phyloP scores from a whole-genome alignment of 345 rosid genomes.

The Angophora floribunda region DNA sequence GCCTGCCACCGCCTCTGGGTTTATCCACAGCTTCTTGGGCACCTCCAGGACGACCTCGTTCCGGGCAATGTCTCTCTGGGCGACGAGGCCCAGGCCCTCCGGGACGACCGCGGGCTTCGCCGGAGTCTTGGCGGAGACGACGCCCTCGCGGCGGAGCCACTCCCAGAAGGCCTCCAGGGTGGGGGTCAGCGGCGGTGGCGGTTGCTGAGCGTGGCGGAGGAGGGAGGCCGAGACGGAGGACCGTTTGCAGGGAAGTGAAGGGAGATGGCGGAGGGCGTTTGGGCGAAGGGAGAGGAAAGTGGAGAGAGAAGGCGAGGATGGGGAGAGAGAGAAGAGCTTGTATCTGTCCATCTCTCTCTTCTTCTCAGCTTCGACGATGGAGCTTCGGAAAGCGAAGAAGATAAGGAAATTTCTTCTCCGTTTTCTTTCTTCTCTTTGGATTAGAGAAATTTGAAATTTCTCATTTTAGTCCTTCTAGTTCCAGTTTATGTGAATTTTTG shows the following conservation, averaged over 20 bases:
- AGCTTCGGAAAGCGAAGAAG: neutral
- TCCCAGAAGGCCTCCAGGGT: conserved; percentile 64
- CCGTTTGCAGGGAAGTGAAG: neutral
- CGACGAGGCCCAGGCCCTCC: conserved; percentile 82
- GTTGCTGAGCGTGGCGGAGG: conserved; percentile 1
- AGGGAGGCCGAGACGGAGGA: conserved; percentile 1
- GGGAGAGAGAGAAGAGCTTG: neutral
- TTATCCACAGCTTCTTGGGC: conserved; percentile 75
- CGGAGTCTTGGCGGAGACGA: conserved; percentile 47
- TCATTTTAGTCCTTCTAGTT: neutral
- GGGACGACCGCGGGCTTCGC: conserved; percentile 45
- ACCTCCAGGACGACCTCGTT: conserved; percentile 89
- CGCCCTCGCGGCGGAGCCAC: conserved; percentile 65
- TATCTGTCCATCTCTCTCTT: neutral
- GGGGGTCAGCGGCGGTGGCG: conserved; percentile 9
- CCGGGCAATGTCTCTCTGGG: conserved; percentile 53
- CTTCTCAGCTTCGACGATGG: neutral
- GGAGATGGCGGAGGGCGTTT: neutral
- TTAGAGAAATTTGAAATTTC: neutral
- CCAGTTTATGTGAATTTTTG: neutral
- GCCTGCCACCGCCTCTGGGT: conserved; percentile 64
- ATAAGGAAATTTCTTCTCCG: neutral
- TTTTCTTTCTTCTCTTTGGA: neutral
- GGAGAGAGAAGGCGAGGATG: neutral
- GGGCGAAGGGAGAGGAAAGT: neutral